Evolutionary conservation across 345 rosid species (phyloP).

Genomic region (Eucalyptus microcorys): DNA sequence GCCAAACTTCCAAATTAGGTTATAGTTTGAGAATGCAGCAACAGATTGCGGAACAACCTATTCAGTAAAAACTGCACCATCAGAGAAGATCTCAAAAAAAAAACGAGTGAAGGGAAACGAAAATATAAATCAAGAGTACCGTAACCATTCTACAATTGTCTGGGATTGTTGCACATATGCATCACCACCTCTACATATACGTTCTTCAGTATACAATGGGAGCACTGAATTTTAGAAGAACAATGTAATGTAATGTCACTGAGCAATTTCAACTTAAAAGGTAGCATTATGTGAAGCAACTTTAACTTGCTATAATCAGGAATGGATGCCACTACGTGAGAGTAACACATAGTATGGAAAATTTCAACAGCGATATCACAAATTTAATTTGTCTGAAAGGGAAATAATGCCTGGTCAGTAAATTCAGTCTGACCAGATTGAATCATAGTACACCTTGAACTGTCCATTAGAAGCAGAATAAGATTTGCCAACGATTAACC

Average conservation of each 20-base stretch:
- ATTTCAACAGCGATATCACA: neutral
- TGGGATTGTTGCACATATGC: neutral
- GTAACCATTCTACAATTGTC: neutral
- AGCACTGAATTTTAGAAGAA: neutral
- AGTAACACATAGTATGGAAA: neutral
- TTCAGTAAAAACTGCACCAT: neutral
- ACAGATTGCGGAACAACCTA: slow-evolving; percentile 75
- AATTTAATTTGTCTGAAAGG: fast-evolving
- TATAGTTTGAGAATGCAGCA: slow-evolving; percentile 58
- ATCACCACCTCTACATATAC: neutral
- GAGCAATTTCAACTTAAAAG: neutral
- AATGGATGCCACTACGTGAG: neutral
- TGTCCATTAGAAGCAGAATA: neutral
- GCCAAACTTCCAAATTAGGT: too few species aligned
- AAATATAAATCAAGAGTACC: neutral
- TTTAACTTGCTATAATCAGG: neutral
- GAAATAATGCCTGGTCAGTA: neutral
- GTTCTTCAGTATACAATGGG: neutral
- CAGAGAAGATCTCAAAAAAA: neutral
- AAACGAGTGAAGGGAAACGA: neutral
- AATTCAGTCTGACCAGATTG: neutral
- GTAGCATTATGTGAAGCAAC: neutral
- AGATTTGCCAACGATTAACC: neutral
- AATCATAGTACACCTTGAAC: neutral
- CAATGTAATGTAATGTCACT: neutral